Conservation (phyloP, 495 filamentous ascomycete genomes). For the Aspergillus carlsbadensis region DNA sequence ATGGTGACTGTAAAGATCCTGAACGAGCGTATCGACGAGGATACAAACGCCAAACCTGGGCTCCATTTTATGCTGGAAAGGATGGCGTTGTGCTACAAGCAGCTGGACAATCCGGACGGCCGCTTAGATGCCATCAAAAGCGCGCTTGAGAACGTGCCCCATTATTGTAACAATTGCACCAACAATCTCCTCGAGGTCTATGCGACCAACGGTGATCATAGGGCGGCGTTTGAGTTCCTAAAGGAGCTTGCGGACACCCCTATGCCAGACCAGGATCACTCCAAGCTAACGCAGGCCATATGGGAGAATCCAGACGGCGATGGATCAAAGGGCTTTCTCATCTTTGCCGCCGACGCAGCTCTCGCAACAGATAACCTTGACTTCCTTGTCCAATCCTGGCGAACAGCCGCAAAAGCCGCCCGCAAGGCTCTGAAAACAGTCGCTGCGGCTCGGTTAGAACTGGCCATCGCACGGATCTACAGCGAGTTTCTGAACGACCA, state of each 20-base stretch:
- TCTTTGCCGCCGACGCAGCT: conserved; percentile 10
- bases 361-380: conserved; percentile 10
- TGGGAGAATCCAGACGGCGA: conserved; percentile 1
- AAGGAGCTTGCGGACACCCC: background rate
- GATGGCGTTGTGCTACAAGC: background rate
- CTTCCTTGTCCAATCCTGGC: conserved; percentile 8
- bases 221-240: conserved; percentile 4
- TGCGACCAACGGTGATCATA: background rate
- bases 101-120: background rate
- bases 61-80: background rate
- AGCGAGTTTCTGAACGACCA: conserved; percentile 10
- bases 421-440: conserved; percentile 3
- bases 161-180: conserved; percentile 9
- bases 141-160: background rate
- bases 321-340: background rate
- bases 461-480: conserved; percentile 13
- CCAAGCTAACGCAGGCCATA: background rate
- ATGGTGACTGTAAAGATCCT: background rate
- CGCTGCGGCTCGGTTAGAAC: conserved; percentile 1
- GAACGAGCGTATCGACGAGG: background rate
- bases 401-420: background rate
- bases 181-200: background rate
- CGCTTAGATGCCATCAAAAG: background rate
- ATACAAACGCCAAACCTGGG: background rate
- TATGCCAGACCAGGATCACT: conserved; percentile 8